phyloP scores from a whole-genome alignment of 306 rosid genomes.

The Quercus agrifolia region DNA sequence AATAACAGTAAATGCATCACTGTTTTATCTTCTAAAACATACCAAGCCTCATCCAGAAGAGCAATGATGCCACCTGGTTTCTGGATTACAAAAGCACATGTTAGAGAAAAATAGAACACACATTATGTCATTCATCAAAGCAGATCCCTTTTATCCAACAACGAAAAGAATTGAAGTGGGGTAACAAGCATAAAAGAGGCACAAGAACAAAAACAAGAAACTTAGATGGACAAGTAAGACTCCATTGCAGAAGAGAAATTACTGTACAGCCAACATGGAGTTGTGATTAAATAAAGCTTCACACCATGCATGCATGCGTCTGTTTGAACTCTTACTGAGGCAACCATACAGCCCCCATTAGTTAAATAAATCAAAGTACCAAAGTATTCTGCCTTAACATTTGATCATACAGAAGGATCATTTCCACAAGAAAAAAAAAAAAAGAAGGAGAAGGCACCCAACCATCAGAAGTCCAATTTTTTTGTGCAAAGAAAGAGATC shows the following conservation, averaged over 20 bases:
- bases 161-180: neutral
- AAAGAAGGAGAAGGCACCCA: neutral
- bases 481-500: neutral
- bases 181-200: neutral
- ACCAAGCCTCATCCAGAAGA: conserved; percentile 99
- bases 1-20: conserved; percentile 6
- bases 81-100: conserved; percentile 47
- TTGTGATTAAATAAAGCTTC: neutral
- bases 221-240: neutral
- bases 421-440: neutral
- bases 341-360: neutral
- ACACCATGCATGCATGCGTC: neutral
- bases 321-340: neutral
- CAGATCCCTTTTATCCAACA: neutral
- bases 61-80: conserved; percentile 97
- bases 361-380: neutral
- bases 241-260: neutral
- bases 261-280: neutral
- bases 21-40: conserved; percentile 28
- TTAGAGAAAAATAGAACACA: conserved; percentile 29
- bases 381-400: neutral
- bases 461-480: neutral
- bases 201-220: neutral
- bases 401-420: neutral
- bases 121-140: neutral